Percentiles rank a stretch among this genome's conserved stretches.
phyloP scores from a whole-genome alignment of 345 rosid species.

The Viola odorata region DNA sequence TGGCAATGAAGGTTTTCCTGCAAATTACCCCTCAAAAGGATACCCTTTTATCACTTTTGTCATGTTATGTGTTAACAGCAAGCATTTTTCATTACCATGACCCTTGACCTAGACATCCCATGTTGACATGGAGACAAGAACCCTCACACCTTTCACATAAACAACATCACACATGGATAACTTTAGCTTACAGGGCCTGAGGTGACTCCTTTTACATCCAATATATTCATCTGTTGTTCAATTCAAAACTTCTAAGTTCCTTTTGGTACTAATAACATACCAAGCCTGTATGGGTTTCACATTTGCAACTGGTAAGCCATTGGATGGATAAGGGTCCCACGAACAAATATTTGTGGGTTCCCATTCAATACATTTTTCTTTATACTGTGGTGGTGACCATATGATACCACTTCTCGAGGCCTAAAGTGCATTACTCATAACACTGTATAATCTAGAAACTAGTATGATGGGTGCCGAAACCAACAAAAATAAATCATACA shows the following conservation, averaged over 20 bases:
- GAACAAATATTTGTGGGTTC: too few species aligned
- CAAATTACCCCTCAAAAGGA: not conserved
- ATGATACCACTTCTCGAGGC: not conserved
- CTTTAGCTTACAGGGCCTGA: not conserved
- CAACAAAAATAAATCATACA: too few species aligned
- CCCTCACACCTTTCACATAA: not conserved
- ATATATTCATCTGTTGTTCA: too few species aligned
- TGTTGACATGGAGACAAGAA: not conserved
- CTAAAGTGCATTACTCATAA: not conserved
- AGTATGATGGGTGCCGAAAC: too few species aligned
- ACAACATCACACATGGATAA: not conserved
- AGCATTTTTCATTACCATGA: not conserved
- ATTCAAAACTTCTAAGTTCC: too few species aligned
- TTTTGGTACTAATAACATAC: too few species aligned
- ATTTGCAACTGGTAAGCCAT: too few species aligned
- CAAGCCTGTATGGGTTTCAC: too few species aligned
- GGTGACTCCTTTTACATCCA: too few species aligned
- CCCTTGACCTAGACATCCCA: not conserved
- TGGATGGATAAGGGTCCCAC: too few species aligned
- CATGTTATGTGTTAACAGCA: not conserved
- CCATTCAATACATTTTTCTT: too few species aligned
- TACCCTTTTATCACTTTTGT: not conserved
- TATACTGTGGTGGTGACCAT: not conserved
- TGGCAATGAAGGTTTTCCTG: not conserved
- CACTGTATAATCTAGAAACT: too few species aligned